These are phyloP conservation scores for Tolypocladium tundrense DNA, from an alignment of 2,329 filamentous ascomycete species.

Conservation along the genomic window DNA sequence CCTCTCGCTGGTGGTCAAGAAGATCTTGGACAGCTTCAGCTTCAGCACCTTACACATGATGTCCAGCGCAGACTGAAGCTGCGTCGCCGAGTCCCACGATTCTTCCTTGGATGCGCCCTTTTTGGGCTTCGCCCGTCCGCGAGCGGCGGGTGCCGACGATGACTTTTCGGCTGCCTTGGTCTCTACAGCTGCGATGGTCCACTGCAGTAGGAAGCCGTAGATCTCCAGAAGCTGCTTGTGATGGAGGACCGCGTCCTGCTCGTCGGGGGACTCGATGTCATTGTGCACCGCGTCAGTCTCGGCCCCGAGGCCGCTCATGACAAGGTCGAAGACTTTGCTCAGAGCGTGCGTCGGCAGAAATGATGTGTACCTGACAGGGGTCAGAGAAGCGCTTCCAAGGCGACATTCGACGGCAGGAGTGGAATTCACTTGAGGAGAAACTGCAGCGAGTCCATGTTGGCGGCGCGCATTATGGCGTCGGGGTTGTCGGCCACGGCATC, in stretches of 20 bases:
- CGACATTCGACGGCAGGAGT: slow-evolving; percentile 24
- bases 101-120: slow-evolving; percentile 73
- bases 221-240: slow-evolving; percentile 91
- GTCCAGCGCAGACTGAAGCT: slow-evolving; percentile 81
- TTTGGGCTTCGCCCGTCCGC: slow-evolving; percentile 65
- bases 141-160: slow-evolving; percentile 52
- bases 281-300: slow-evolving; percentile 78
- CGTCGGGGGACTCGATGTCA: slow-evolving; percentile 76
- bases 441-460: slow-evolving; percentile 84
- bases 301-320: slow-evolving; percentile 74
- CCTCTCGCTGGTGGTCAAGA: slow-evolving; percentile 89
- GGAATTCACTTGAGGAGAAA: slow-evolving; percentile 90
- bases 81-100: slow-evolving; percentile 78
- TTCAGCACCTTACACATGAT: slow-evolving; percentile 94
- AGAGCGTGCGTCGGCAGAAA: slow-evolving; percentile 71
- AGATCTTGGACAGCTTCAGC: slow-evolving; percentile 84
- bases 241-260: slow-evolving; percentile 74
- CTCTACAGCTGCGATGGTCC: slow-evolving; percentile 91
- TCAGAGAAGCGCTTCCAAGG: slow-evolving; percentile 33
- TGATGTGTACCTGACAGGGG: slow-evolving; percentile 66
- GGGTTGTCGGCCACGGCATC: slow-evolving; percentile 88
- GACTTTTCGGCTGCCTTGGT: slow-evolving; percentile 88
- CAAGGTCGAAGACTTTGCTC: slow-evolving; percentile 85
- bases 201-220: slow-evolving; percentile 88
- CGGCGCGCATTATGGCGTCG: slow-evolving; percentile 70